A percentile compares a stretch with the other conserved stretches of the same genome.
These are phyloP conservation scores for Daldinia sp. DNA, from an alignment of 2,329 filamentous ascomycete genomes.

Conservation along the genomic window DNA sequence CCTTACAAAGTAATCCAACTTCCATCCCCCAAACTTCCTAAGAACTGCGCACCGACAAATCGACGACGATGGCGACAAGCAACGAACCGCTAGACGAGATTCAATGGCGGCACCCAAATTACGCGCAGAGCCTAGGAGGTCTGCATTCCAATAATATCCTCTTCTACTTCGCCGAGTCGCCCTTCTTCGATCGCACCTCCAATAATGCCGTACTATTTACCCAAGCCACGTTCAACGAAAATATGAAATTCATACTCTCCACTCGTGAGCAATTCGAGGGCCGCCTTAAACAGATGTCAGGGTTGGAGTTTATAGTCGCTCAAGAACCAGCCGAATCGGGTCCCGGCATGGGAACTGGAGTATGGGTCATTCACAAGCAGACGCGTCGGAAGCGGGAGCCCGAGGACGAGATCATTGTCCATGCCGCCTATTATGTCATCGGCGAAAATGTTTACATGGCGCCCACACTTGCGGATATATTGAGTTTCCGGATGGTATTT, in stretches of 20 bases:
- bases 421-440: slow-evolving; percentile 72
- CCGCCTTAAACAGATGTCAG: slow-evolving; percentile 72
- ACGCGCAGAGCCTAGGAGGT: slow-evolving; percentile 64
- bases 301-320: slow-evolving; percentile 74
- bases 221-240: slow-evolving; percentile 71
- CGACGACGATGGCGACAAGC: slow-evolving; percentile 41
- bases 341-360: slow-evolving; percentile 70
- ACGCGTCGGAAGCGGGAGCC: slow-evolving; percentile 68
- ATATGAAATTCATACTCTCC: slow-evolving; percentile 68
- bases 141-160: slow-evolving; percentile 75
- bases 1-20: background rate
- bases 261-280: slow-evolving; percentile 74
- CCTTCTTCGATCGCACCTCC: slow-evolving; percentile 75
- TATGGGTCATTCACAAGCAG: slow-evolving; percentile 79
- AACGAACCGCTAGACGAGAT: slow-evolving; percentile 70
- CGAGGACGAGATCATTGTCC: slow-evolving; percentile 70
- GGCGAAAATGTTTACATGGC: slow-evolving; percentile 77
- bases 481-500: slow-evolving; percentile 69
- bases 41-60: background rate
- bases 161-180: slow-evolving; percentile 75
- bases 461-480: slow-evolving; percentile 69
- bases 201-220: slow-evolving; percentile 74
- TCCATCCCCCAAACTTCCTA: background rate
- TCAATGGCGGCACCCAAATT: slow-evolving; percentile 70
- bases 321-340: slow-evolving; percentile 73